Evolutionary conservation across 805 yeast genomes (phyloP).

Genomic region (Hanseniaspora pseudoguilliermondii): DNA sequence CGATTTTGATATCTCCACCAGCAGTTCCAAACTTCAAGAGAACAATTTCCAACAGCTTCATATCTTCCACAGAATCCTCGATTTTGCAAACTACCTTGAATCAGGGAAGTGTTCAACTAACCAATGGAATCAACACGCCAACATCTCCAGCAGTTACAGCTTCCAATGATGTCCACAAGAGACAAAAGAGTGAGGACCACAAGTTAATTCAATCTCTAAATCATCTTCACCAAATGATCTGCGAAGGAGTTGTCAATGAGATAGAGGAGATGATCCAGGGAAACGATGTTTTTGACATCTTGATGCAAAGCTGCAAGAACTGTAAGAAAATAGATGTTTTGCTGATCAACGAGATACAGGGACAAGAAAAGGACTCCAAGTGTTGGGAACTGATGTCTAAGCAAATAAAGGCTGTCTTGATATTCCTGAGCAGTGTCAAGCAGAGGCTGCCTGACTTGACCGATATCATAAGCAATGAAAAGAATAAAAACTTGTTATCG

Average conservation of each 20-base stretch:
- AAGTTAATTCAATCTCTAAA: neutral
- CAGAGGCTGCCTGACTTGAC: slow-evolving; percentile 1
- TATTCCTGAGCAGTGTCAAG: slow-evolving; percentile 72
- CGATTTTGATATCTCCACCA: slow-evolving; percentile 5
- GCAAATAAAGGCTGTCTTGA: slow-evolving; percentile 70
- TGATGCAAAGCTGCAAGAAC: slow-evolving; percentile 3
- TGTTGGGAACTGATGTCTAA: slow-evolving; percentile 80
- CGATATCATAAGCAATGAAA: slow-evolving; percentile 66
- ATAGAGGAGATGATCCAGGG: neutral
- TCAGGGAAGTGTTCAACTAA: neutral
- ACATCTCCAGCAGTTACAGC: neutral
- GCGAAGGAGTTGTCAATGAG: neutral
- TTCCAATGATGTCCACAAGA: neutral
- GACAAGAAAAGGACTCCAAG: slow-evolving; percentile 36
- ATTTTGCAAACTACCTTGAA: neutral
- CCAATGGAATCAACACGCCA: neutral
- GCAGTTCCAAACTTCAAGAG: slow-evolving; percentile 1
- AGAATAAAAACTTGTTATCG: slow-evolving; percentile 57
- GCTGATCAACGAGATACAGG: neutral
- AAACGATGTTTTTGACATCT: neutral
- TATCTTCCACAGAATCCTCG: neutral
- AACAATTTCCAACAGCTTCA: slow-evolving; percentile 6
- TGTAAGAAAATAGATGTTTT: slow-evolving; percentile 4
- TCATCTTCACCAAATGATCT: neutral
- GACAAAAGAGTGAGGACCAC: neutral